A percentile compares a stretch with the other conserved stretches of the same genome.
phyloP scores from a whole-genome alignment of 192 early-diverging fungal species.

The Fimicolochytrium jonesii region DNA sequence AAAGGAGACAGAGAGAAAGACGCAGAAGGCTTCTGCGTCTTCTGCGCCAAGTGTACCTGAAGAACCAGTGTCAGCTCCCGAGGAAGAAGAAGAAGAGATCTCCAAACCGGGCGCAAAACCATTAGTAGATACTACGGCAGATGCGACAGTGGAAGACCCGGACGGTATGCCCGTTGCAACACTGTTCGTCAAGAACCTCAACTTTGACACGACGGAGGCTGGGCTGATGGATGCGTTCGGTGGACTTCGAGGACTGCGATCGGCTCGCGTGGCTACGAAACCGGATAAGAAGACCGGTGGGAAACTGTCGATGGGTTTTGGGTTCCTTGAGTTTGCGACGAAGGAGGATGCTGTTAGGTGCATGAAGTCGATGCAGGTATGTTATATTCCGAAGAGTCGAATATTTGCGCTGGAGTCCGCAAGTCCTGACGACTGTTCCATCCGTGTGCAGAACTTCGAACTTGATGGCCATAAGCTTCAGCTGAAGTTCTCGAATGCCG shows the following conservation, averaged over 20 bases:
- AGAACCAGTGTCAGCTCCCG: background rate
- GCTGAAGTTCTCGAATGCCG: slow-evolving; percentile 83
- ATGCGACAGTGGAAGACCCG: slow-evolving; percentile 41
- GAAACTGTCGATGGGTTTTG: slow-evolving; percentile 93
- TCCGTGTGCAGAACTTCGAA: slow-evolving; percentile 49
- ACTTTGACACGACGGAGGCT: slow-evolving; percentile 83
- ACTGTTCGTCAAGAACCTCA: slow-evolving; percentile 95
- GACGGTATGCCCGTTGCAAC: slow-evolving; percentile 64
- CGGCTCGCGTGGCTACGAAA: slow-evolving; percentile 79
- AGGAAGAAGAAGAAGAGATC: slow-evolving; percentile 35
- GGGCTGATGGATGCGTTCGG: slow-evolving; percentile 69
- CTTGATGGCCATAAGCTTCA: slow-evolving; percentile 87
- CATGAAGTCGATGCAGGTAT: slow-evolving; percentile 81
- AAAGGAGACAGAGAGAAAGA: slow-evolving; percentile 28
- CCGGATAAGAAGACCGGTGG: slow-evolving; percentile 79
- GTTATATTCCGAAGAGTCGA: no score
- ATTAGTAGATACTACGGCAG: slow-evolving; percentile 15
- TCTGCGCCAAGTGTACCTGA: slow-evolving; percentile 13
- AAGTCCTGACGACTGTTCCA: no score
- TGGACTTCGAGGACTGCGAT: slow-evolving; percentile 71
- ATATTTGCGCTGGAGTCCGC: no score
- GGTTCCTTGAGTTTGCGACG: slow-evolving; percentile 87
- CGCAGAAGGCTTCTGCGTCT: slow-evolving; percentile 28
- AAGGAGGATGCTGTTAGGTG: slow-evolving; percentile 79
- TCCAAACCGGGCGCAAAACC: slow-evolving; percentile 37